Evolutionary conservation across 2,329 filamentous ascomycete genomes (phyloP).

Genomic region (Aspergillus sp.): DNA sequence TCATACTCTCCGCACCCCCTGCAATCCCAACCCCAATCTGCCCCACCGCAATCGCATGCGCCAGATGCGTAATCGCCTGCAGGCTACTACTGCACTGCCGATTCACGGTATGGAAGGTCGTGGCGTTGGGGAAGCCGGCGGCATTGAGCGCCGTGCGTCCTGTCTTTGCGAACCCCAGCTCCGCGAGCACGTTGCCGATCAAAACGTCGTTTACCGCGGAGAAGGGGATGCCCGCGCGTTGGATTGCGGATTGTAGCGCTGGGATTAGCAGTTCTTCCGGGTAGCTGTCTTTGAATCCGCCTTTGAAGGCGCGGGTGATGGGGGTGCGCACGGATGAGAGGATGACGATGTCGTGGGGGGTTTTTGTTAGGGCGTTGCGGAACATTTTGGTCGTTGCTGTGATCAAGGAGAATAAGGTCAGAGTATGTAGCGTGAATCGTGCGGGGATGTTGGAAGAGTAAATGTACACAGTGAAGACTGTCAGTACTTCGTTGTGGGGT

Average conservation of each 20-base stretch:
- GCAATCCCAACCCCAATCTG: slow-evolving; percentile 83
- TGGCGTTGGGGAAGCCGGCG: slow-evolving; percentile 86
- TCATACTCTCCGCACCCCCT: slow-evolving; percentile 87
- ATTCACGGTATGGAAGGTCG: slow-evolving; percentile 76
- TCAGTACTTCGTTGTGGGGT: no score
- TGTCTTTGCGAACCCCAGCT: slow-evolving; percentile 79
- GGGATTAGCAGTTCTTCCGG: slow-evolving; percentile 29
- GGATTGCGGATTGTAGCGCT: slow-evolving; percentile 25
- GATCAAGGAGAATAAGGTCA: no score
- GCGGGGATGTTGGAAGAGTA: no score
- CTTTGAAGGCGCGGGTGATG: slow-evolving; percentile 80
- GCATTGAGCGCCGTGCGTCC: slow-evolving; percentile 80
- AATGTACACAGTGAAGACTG: no score
- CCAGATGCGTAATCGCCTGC: slow-evolving; percentile 88
- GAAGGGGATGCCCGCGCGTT: slow-evolving; percentile 59
- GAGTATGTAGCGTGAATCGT: no score
- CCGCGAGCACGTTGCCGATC: slow-evolving; percentile 69
- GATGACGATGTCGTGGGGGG: slow-evolving; percentile 90
- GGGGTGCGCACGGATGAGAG: slow-evolving; percentile 85
- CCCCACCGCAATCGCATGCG: slow-evolving; percentile 74
- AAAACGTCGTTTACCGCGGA: slow-evolving; percentile 80
- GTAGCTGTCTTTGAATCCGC: slow-evolving; percentile 75
- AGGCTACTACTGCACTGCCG: slow-evolving; percentile 94
- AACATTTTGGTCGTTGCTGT: neutral
- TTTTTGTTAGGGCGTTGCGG: slow-evolving; percentile 54